phyloP scores from a whole-genome alignment of 2,329 filamentous ascomycete genomes.

The Aureobasidium musti region DNA sequence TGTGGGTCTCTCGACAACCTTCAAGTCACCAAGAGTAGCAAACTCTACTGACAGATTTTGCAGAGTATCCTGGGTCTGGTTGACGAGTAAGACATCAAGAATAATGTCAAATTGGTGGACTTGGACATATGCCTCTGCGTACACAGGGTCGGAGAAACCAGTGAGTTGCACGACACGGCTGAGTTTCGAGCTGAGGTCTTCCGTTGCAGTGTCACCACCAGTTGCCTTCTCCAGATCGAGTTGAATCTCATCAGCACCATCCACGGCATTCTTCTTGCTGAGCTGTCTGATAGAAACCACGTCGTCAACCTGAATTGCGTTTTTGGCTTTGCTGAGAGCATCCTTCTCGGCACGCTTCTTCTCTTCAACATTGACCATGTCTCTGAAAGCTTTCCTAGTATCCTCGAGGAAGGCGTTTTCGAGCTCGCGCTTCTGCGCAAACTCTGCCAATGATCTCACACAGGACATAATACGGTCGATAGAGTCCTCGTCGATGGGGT shows the following conservation, averaged over 20 bases:
- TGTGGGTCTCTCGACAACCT: conserved; percentile 94
- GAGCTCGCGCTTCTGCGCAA: conserved; percentile 83
- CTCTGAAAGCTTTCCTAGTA: conserved; percentile 90
- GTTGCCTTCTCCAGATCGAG: conserved; percentile 91
- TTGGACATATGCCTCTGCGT: conserved; percentile 98
- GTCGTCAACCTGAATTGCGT: conserved; percentile 92
- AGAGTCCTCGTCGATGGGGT: conserved; percentile 95
- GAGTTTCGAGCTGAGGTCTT: conserved; percentile 90
- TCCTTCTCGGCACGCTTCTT: conserved; percentile 97
- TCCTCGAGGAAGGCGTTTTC: conserved; percentile 93
- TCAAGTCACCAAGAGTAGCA: conserved; percentile 94
- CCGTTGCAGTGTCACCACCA: conserved; percentile 78
- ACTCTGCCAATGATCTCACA: conserved; percentile 87
- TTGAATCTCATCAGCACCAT: conserved; percentile 82
- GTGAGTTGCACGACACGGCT: conserved; percentile 96
- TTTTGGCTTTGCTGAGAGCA: conserved; percentile 88
- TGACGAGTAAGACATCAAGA: conserved; percentile 91
- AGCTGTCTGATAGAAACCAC: conserved; percentile 90
- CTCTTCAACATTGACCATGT: conserved; percentile 96
- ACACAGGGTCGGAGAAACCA: conserved; percentile 96
- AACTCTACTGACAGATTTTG: conserved; percentile 98
- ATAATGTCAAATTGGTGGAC: conserved; percentile 99
- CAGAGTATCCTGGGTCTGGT: conserved; percentile 93
- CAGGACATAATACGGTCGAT: conserved; percentile 99
- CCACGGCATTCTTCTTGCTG: conserved; percentile 81